Percentiles rank a stretch among this genome's conserved stretches.
phyloP scores from a whole-genome alignment of 768 basidiomycete genomes.

The Amanita phalloides region DNA sequence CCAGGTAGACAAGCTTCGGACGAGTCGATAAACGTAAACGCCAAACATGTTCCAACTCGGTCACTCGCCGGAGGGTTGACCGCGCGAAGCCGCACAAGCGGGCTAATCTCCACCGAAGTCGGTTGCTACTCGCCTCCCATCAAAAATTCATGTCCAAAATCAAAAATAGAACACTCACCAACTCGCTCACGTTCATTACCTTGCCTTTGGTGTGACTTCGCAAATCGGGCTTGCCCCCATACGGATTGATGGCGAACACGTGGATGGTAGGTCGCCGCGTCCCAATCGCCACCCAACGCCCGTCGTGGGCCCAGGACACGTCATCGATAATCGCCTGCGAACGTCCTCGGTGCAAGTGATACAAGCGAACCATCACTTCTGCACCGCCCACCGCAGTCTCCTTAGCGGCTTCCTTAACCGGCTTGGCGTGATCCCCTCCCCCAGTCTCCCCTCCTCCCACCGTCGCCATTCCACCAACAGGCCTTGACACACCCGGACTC shows the following conservation, averaged over 20 bases:
- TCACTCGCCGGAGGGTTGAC: constrained; percentile 17
- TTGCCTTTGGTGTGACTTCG: constrained; percentile 47
- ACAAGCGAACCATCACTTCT: constrained; percentile 40
- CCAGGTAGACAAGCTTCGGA: constrained; percentile 24
- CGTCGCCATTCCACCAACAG: neutral
- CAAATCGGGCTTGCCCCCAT: constrained; percentile 58
- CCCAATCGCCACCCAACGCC: constrained; percentile 60
- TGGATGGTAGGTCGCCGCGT: constrained; percentile 58
- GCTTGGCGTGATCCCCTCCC: neutral
- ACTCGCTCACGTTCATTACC: constrained; percentile 40
- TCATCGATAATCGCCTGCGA: constrained; percentile 56
- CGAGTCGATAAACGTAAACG: constrained; percentile 43
- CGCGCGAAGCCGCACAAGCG: constrained; percentile 45
- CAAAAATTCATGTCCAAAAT: neutral
- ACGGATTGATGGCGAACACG: constrained; percentile 68
- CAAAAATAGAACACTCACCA: constrained; percentile 24
- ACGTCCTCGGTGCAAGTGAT: constrained; percentile 59
- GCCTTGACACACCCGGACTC: constrained; percentile 6
- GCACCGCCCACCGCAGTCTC: constrained; percentile 1
- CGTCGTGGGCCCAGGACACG: constrained; percentile 43
- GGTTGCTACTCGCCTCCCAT: constrained; percentile 27
- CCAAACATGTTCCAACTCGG: constrained; percentile 28
- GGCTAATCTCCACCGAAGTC: constrained; percentile 39
- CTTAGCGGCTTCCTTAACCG: neutral
- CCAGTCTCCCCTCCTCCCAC: neutral